phyloP scores from a whole-genome alignment of 2,329 filamentous ascomycete genomes.

The Pseudophaeomoniella oleicola region DNA sequence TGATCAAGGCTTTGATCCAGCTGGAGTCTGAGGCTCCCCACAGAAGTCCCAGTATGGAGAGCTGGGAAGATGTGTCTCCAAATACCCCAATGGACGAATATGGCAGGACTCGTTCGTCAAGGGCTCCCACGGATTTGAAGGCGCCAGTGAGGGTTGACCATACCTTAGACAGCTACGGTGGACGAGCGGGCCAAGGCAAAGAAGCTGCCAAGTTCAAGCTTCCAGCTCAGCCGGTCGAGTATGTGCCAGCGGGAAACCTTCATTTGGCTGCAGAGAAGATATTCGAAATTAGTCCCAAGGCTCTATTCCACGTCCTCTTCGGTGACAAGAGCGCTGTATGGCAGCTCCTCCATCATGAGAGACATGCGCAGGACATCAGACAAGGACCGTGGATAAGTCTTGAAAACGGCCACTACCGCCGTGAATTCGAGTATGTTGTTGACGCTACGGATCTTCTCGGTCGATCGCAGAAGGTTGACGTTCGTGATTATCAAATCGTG shows the following conservation, averaged over 20 bases:
- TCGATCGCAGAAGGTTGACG: constrained; percentile 39
- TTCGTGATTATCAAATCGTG: constrained; percentile 74
- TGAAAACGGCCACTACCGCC: constrained; percentile 55
- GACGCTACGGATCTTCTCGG: constrained; percentile 52
- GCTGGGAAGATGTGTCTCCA: constrained; percentile 72
- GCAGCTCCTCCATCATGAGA: constrained; percentile 75
- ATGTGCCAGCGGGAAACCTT: constrained; percentile 70
- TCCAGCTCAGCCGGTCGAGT: constrained; percentile 65
- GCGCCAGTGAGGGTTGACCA: constrained; percentile 48
- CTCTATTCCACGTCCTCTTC: constrained; percentile 89
- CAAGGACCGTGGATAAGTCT: constrained; percentile 72
- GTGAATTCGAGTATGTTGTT: constrained; percentile 71
- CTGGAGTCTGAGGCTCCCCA: constrained; percentile 50
- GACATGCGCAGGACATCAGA: constrained; percentile 62
- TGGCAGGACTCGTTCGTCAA: constrained; percentile 1
- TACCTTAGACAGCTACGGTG: constrained; percentile 33
- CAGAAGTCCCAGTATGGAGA: constrained; percentile 63
- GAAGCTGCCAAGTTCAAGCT: constrained; percentile 62
- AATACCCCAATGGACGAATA: constrained; percentile 44
- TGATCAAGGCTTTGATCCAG: constrained; percentile 58
- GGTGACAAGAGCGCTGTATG: constrained; percentile 94
- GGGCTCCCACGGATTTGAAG: constrained; percentile 29
- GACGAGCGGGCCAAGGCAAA: constrained; percentile 22
- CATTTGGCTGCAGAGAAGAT: constrained; percentile 61
- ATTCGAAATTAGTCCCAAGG: constrained; percentile 85